Evolutionary conservation across 2,329 filamentous ascomycete genomes (phyloP), one percentile per base, ranked within the genome.

Genomic region (Hypoxylon sp.): DNA sequence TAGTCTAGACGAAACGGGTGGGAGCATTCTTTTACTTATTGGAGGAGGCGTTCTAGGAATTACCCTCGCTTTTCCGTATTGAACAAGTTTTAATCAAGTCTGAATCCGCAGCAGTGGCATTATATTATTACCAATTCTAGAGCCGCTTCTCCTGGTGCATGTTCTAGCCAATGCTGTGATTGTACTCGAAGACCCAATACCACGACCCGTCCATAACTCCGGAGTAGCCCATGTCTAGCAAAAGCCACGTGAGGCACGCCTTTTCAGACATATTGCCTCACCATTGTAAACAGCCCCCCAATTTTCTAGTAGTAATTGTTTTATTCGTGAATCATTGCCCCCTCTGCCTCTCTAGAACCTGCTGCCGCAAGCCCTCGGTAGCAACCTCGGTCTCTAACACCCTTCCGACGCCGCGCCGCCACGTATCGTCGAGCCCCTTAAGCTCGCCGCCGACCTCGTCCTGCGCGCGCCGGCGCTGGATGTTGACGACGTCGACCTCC

Each of bases 371-470:
- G 50, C 83, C 84, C 78, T 97, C 92, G 8, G 89, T 90, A 0
- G 93, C 95, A 56, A 94, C 84, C 81, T 97, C 92, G 0, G 92
- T 91, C 85, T 97, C 93, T 39, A 98, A 80, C 48, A 95, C 89
- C 62, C 88, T 85, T 2, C 91, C 91, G 1, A 98, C 87, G 22
- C 92, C 92, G 51, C 82, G 85, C 78, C 86, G 89, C 94, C 94
- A 98, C 2, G 85, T 86, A 64, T 92, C 88, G 72, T 96, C 92
- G 34, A 97, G 77, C 3, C 86, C 85, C 60, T 80, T 81, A 73
- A 97, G 81, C 82, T 97, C 94, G 4, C 85, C 91, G 48, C 82
- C 86, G 2, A 89, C 89, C 39, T 84, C 87, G 62, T 90, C 88
- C 79, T 98, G 94, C 47, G 84, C 82, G 22, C 83, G 78, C 71